Percentiles rank a stretch among this genome's conserved stretches.
Conservation (phyloP, 352 stramenopile genomes). For the Peronospora farinosa region DNA sequence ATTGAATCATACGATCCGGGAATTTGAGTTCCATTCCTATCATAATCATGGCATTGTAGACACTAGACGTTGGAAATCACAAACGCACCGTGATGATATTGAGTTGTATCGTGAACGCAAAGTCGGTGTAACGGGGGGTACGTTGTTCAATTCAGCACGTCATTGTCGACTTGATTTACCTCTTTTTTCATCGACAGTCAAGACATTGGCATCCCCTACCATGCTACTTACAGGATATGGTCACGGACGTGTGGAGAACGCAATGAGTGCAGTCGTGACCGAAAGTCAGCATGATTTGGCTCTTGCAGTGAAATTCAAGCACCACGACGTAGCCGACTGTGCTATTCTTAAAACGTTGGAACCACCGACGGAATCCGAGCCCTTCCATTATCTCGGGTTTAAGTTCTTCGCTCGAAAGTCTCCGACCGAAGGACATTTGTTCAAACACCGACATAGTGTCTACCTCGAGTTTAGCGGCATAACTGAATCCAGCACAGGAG, state of each 20-base stretch:
- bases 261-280: constrained; percentile 47
- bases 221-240: constrained; percentile 48
- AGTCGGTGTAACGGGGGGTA: constrained; percentile 21
- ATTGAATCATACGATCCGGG: constrained; percentile 35
- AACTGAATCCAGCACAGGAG: constrained; percentile 32
- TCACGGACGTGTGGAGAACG: constrained; percentile 45
- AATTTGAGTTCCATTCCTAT: constrained; percentile 42
- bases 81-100: constrained; percentile 37
- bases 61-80: constrained; percentile 35
- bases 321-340: constrained; percentile 59
- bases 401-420: constrained; percentile 62
- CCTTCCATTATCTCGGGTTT: constrained; percentile 59
- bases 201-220: constrained; percentile 26
- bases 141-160: constrained; percentile 21
- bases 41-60: constrained; percentile 34
- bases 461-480: constrained; percentile 56
- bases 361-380: constrained; percentile 32
- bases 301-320: constrained; percentile 47
- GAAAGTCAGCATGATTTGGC: constrained; percentile 51
- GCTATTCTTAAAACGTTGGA: constrained; percentile 55
- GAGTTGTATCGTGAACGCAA: constrained; percentile 40
- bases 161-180: constrained; percentile 30
- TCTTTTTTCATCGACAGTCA: constrained; percentile 24
- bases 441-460: constrained; percentile 52
- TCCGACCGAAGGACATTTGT: constrained; percentile 31